These are phyloP conservation scores for Phytophthora constricta DNA, from an alignment of 352 stramenopile species.

Conservation along the genomic window DNA sequence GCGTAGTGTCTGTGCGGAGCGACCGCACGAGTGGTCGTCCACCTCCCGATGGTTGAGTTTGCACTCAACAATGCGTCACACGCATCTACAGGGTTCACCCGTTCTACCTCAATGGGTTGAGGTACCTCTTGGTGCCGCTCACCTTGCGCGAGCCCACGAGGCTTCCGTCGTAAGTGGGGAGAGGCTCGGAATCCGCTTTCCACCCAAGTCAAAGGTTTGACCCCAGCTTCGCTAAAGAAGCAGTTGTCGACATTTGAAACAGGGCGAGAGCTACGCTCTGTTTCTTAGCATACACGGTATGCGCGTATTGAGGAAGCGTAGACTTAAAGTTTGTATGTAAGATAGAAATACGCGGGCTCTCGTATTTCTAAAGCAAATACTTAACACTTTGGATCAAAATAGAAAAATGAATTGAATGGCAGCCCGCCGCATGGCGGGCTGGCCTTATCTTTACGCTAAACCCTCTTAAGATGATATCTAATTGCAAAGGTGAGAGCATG, in stretches of 20 bases:
- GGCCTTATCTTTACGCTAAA: no score
- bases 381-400: no score
- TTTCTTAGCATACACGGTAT: no score
- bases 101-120: conserved; percentile 3
- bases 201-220: background rate
- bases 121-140: conserved; percentile 21
- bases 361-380: no score
- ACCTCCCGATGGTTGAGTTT: conserved; percentile 35
- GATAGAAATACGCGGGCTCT: no score
- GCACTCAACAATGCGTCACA: conserved; percentile 24
- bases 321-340: no score
- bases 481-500: no score
- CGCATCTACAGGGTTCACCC: conserved; percentile 28
- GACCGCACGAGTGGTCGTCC: conserved; percentile 22
- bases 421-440: no score
- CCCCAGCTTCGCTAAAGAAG: background rate
- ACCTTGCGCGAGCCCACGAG: background rate
- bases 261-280: no score
- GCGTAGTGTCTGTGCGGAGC: conserved; percentile 22
- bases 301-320: no score
- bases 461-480: no score
- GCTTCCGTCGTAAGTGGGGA: background rate
- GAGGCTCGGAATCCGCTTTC: conserved; percentile 1
- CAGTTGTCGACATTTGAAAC: conserved; percentile 1
- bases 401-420: no score